Evolutionary conservation across 768 basidiomycete species (phyloP).

Genomic region (Hebeloma cylindrosporum): DNA sequence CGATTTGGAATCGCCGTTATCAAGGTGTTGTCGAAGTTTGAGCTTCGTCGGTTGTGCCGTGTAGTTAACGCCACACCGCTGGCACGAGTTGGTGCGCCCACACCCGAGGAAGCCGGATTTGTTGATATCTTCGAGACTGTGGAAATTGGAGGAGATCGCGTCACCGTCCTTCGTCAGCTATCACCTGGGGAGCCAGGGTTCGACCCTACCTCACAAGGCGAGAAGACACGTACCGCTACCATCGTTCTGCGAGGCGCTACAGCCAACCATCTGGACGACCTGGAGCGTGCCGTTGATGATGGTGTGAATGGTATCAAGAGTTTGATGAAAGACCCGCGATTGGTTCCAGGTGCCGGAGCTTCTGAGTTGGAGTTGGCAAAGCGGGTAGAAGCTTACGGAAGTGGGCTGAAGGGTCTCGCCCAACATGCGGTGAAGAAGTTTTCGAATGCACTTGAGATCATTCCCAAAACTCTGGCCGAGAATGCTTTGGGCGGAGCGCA

Average conservation of each 20-base stretch:
- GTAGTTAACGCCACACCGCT: slow-evolving; percentile 97
- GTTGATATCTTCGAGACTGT: slow-evolving; percentile 94
- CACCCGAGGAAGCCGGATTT: slow-evolving; percentile 91
- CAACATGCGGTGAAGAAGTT: slow-evolving; percentile 95
- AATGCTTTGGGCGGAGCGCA: slow-evolving; percentile 91
- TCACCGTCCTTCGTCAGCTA: slow-evolving; percentile 92
- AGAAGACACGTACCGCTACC: slow-evolving; percentile 87
- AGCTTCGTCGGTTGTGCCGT: slow-evolving; percentile 89
- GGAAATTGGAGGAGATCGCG: slow-evolving; percentile 97
- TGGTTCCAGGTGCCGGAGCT: slow-evolving; percentile 94
- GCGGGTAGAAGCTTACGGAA: slow-evolving; percentile 83
- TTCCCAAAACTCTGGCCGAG: slow-evolving; percentile 91
- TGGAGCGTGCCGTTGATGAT: slow-evolving; percentile 95
- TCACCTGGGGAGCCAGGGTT: slow-evolving; percentile 62
- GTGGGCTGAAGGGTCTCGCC: slow-evolving; percentile 82
- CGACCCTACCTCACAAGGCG: slow-evolving; percentile 48
- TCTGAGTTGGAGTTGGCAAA: slow-evolving; percentile 90
- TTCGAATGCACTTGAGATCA: slow-evolving; percentile 86
- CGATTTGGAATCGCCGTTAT: slow-evolving; percentile 91
- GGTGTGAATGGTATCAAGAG: slow-evolving; percentile 96
- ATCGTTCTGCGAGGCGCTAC: slow-evolving; percentile 96
- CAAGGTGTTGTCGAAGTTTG: slow-evolving; percentile 97
- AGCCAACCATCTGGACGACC: slow-evolving; percentile 89
- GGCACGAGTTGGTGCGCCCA: slow-evolving; percentile 93
- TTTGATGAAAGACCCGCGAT: slow-evolving; percentile 82